Base-by-base conservation (phyloP, 371 early-diverging fungal genomes). In the Mucor circinelloides region DNA sequence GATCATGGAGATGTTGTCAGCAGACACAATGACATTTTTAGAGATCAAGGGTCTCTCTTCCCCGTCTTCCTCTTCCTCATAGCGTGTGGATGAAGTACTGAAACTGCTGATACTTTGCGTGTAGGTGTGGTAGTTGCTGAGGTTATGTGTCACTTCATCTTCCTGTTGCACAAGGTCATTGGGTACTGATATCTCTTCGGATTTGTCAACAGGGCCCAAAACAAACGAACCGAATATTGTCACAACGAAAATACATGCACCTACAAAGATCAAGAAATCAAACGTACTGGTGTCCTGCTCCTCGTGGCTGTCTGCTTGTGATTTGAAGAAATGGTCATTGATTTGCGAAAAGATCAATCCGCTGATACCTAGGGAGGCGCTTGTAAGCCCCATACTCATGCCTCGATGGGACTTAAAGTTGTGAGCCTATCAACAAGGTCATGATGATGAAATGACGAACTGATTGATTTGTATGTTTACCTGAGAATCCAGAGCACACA, bases 301-400 rank as follows among this genome's bases (percentile, higher is more conserved):
- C n/a, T 42, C 73, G 25, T 68, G 48, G 5, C 23, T 21, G 44
- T 67, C 69, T 9, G 54, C 58, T 10, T 59, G 34, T 15, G 71
- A 58, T 17, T 67, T 69, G 46, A 80, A 83, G 38, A 72, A 77
- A 23, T 60, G 56, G 61, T 83, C 83, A 50, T 83, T 78, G 52
- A 83, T 74, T 55, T 80, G 83, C 0, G 83, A 83, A 62, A 78
- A 83, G 23, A 83, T 76, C 15, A 83, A 61, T 23, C 83, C 83
- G 59, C 79, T 77, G 15, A 83, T 68, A 9, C 83, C 80, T 0
- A 83, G 28, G 0, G 77, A 66, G 15, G 83, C 77, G 60, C 80
- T 83, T 9, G 83, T 77, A 17, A 80, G 27, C 13, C 83, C 83
- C 77, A 83, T 78, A 55, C 72, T 71, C 68, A 83, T 70, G n/a